A percentile compares a stretch with the other conserved stretches of the same genome.
Evolutionary conservation across 768 basidiomycete genomes (phyloP).

Genomic region (Boletus rubroflammeus): DNA sequence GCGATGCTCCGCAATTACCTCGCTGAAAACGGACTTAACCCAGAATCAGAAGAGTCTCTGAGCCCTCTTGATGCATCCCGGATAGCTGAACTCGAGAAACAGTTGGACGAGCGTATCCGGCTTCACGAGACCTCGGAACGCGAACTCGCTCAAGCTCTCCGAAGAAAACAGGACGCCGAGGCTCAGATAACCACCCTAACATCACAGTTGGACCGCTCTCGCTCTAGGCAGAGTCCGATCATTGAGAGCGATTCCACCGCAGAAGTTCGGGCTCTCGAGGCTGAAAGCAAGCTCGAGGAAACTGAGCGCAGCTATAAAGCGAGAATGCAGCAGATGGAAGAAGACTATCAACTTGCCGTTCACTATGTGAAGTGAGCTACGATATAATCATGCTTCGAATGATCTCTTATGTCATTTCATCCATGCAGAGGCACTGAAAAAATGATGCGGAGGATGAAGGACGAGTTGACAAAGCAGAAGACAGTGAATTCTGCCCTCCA

Average conservation of each 20-base stretch:
- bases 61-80: slow-evolving; percentile 36
- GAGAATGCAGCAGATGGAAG: slow-evolving; percentile 85
- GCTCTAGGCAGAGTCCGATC: slow-evolving; percentile 53
- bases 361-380: slow-evolving; percentile 89
- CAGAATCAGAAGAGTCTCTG: slow-evolving; percentile 64
- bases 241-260: slow-evolving; percentile 35
- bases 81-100: slow-evolving; percentile 74
- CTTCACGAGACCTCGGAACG: slow-evolving; percentile 73
- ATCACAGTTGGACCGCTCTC: slow-evolving; percentile 62
- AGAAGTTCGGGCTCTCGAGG: slow-evolving; percentile 55
- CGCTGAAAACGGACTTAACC: slow-evolving; percentile 79
- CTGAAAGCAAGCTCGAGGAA: slow-evolving; percentile 77
- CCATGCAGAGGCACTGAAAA: slow-evolving; percentile 85
- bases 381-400: slow-evolving; percentile 17
- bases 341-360: slow-evolving; percentile 94
- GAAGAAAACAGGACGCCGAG: slow-evolving; percentile 73
- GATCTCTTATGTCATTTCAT: slow-evolving; percentile 15
- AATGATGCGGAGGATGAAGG: slow-evolving; percentile 95
- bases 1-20: slow-evolving; percentile 82
- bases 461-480: slow-evolving; percentile 92
- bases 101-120: slow-evolving; percentile 68
- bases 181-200: slow-evolving; percentile 61
- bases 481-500: slow-evolving; percentile 74
- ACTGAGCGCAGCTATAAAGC: slow-evolving; percentile 74
- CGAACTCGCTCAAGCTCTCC: slow-evolving; percentile 62